Evolutionary conservation across 2,329 filamentous ascomycete genomes (phyloP).

Genomic region (Aspergillus pseudonomiae): DNA sequence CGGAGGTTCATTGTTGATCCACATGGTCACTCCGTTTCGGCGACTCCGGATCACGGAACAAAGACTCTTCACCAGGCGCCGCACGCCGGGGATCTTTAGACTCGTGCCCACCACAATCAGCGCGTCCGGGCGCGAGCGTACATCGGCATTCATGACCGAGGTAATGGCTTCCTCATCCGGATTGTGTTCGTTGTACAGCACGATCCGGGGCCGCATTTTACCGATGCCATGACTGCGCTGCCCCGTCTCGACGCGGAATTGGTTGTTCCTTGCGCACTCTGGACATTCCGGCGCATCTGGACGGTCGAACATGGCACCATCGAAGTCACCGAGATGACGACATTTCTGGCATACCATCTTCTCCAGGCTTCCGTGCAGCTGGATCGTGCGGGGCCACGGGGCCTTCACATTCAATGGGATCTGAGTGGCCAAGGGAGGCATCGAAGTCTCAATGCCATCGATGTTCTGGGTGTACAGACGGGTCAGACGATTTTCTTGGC

Average conservation of each 20-base stretch:
- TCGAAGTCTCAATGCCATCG: conserved; percentile 85
- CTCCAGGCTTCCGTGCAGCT: conserved; percentile 88
- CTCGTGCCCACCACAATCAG: conserved; percentile 95
- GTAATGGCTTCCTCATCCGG: conserved; percentile 96
- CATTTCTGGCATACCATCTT: conserved; percentile 99
- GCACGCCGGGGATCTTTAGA: conserved; percentile 90
- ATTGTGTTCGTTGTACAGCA: conserved; percentile 96
- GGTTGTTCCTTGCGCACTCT: conserved; percentile 73
- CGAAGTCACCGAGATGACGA: conserved; percentile 72
- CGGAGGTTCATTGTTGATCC: conserved; percentile 91
- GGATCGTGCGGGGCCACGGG: conserved; percentile 91
- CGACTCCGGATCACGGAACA: conserved; percentile 82
- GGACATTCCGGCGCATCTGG: conserved; percentile 80
- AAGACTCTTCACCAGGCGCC: conserved; percentile 86
- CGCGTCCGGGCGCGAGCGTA: conserved; percentile 84
- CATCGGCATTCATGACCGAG: conserved; percentile 81
- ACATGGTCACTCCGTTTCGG: conserved; percentile 79
- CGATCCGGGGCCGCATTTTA: conserved; percentile 85
- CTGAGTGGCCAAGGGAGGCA: conserved; percentile 76
- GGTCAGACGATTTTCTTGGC: conserved; percentile 81
- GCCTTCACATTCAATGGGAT: conserved; percentile 82
- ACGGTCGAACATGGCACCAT: conserved; percentile 78
- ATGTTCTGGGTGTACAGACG: conserved; percentile 97
- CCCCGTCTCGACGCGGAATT: conserved; percentile 74
- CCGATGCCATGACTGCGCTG: conserved; percentile 94